Percentiles rank a stretch among this genome's conserved stretches.
These are phyloP conservation scores for Ceriops decandra DNA, from an alignment of 345 rosid genomes.

Conservation along the genomic window DNA sequence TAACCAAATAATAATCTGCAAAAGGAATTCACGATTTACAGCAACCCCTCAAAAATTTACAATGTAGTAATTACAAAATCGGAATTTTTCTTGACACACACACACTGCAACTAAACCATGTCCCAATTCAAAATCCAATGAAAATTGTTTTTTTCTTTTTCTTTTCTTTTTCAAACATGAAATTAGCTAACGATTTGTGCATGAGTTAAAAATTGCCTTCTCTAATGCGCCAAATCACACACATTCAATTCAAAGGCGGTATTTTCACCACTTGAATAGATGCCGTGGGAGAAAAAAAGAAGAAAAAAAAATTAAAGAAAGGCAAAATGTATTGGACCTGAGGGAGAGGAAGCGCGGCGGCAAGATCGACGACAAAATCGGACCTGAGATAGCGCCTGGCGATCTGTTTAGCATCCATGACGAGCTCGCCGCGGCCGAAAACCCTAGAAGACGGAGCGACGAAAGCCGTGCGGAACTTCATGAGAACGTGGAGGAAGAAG, in stretches of 20 bases:
- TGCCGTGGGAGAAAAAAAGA: no score
- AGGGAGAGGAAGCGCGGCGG: constrained; percentile 3
- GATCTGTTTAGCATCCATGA: constrained; percentile 72
- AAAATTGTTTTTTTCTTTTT: neutral
- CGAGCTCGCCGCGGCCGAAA: constrained; percentile 86
- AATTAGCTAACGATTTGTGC: neutral
- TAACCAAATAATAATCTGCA: constrained; percentile 68
- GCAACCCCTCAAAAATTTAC: no score
- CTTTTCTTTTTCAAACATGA: neutral
- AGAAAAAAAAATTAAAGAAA: no score
- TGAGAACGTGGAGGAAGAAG: constrained; percentile 54
- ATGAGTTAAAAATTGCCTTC: neutral
- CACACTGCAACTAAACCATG: neutral
- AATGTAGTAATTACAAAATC: no score
- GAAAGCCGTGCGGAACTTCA: constrained; percentile 84
- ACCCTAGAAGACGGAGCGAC: constrained; percentile 69
- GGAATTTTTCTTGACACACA: no score
- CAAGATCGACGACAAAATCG: constrained; percentile 26
- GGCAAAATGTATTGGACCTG: neutral
- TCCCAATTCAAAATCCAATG: neutral
- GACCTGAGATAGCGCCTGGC: constrained; percentile 56
- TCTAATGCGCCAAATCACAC: neutral
- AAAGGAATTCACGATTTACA: neutral
- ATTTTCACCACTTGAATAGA: no score
- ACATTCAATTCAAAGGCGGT: no score